These are phyloP conservation scores for Plenodomus biglobosus DNA, from an alignment of 2,329 filamentous ascomycete genomes.

Conservation along the genomic window DNA sequence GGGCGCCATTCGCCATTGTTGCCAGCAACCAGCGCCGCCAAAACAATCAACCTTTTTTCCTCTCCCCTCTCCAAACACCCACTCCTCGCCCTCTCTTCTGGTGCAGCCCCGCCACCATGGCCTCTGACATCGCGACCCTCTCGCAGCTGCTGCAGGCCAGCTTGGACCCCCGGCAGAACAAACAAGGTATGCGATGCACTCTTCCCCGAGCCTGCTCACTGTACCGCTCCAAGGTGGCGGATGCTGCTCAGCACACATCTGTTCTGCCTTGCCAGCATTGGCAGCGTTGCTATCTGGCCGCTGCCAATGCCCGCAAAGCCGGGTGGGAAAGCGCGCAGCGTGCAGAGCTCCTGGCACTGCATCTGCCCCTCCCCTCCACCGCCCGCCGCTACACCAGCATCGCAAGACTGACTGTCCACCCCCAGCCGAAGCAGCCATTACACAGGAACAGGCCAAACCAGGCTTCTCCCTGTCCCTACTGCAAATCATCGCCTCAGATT, in stretches of 20 bases:
- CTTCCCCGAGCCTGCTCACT: conserved; percentile 7
- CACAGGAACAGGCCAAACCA: conserved; percentile 76
- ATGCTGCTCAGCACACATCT: neutral
- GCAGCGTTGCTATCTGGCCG: too few relatives aligned
- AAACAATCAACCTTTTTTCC: conserved; percentile 12
- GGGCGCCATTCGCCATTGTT: neutral
- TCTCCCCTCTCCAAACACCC: neutral
- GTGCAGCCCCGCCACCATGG: conserved; percentile 50
- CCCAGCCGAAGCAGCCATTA: conserved; percentile 77
- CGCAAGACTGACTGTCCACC: conserved; percentile 27
- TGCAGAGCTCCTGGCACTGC: too few relatives aligned
- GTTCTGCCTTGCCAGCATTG: conserved; percentile 3
- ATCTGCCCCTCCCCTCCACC: too few relatives aligned
- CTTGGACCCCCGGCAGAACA: conserved; percentile 82
- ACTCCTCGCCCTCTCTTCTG: conserved; percentile 1
- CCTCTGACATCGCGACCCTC: conserved; percentile 63
- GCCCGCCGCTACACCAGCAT: neutral
- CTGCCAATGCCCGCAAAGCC: too few relatives aligned
- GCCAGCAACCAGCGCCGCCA: conserved; percentile 11
- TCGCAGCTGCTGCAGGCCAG: conserved; percentile 88
- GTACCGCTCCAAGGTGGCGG: conserved; percentile 1
- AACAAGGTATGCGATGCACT: conserved; percentile 68
- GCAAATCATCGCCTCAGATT: conserved; percentile 80
- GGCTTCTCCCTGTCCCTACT: conserved; percentile 85
- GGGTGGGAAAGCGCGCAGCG: too few relatives aligned